Conservation (phyloP, 306 rosid genomes). For the Geum urbanum region DNA sequence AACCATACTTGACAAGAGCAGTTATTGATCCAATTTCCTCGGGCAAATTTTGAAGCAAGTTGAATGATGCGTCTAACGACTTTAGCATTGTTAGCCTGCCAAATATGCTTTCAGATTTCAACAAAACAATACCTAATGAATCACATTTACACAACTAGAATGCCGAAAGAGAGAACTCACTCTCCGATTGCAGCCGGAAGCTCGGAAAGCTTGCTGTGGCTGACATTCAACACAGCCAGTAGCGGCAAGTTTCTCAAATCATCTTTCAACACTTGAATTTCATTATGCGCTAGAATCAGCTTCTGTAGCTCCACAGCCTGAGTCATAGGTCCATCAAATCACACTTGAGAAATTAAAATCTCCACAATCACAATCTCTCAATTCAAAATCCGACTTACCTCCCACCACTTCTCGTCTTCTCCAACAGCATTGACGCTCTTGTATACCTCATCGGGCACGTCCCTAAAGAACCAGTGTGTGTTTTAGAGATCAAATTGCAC, state of each 20-base stretch:
- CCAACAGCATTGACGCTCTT: conserved; percentile 56
- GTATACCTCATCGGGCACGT: conserved; percentile 79
- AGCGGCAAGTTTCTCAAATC: conserved; percentile 62
- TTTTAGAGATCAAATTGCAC: neutral
- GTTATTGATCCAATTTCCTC: conserved; percentile 78
- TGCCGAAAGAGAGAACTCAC: conserved; percentile 42
- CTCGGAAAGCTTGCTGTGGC: conserved; percentile 69
- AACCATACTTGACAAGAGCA: conserved; percentile 75
- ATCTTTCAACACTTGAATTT: conserved; percentile 55
- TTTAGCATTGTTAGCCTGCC: conserved; percentile 67
- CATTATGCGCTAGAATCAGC: conserved; percentile 81
- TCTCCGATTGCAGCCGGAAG: conserved; percentile 89
- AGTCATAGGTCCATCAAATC: neutral
- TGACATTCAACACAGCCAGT: conserved; percentile 68
- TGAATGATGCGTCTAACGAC: conserved; percentile 71
- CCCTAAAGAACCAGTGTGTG: conserved; percentile 32
- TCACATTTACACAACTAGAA: conserved; percentile 5
- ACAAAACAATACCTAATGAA: neutral
- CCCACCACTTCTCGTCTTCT: conserved; percentile 91
- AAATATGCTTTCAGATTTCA: neutral
- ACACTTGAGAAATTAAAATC: neutral
- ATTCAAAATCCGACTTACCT: conserved; percentile 39
- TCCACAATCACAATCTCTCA: neutral
- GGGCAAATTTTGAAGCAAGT: conserved; percentile 47
- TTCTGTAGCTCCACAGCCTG: conserved; percentile 92